Evolutionary conservation across 805 yeast genomes (phyloP).

Genomic region (Candida loeiensis): DNA sequence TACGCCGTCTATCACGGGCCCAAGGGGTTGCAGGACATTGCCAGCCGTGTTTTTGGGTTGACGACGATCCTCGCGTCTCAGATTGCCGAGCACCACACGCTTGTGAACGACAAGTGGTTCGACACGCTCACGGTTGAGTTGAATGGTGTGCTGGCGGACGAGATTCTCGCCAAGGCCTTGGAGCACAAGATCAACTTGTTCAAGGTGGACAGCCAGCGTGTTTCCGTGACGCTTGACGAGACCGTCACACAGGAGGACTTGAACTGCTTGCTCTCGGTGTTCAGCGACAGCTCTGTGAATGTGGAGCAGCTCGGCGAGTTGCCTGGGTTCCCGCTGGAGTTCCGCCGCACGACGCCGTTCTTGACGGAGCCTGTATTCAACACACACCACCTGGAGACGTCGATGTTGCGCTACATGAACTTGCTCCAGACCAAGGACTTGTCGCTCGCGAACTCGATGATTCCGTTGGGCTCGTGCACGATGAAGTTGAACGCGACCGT

Average conservation of each 20-base stretch:
- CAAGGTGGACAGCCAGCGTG: conserved; percentile 55
- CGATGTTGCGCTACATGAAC: conserved; percentile 88
- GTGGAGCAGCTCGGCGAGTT: conserved; percentile 28
- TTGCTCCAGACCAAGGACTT: conserved; percentile 80
- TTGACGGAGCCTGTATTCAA: conserved; percentile 78
- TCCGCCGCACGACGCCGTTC: conserved; percentile 54
- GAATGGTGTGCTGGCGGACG: conserved; percentile 49
- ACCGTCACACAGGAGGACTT: conserved; percentile 68
- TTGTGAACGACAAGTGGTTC: conserved; percentile 67
- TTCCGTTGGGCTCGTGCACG: conserved; percentile 95
- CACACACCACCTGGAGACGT: conserved; percentile 87
- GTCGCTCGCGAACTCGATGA: conserved; percentile 94
- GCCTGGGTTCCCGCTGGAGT: conserved; percentile 49
- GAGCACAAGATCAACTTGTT: conserved; percentile 71
- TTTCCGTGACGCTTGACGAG: conserved; percentile 89
- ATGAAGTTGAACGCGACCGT: conserved; percentile 96
- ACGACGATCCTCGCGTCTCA: conserved; percentile 68
- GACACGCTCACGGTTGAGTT: conserved; percentile 78
- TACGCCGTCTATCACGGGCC: conserved; percentile 97
- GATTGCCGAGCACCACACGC: conserved; percentile 43
- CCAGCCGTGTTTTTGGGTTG: conserved; percentile 68
- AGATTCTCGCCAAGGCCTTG: conserved; percentile 56
- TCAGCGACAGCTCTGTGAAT: conserved; percentile 41
- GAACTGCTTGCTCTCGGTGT: conserved; percentile 51
- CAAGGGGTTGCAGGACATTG: conserved; percentile 74